phyloP scores from a whole-genome alignment of 257 asterid genomes.

The Handroanthus guayacan region DNA sequence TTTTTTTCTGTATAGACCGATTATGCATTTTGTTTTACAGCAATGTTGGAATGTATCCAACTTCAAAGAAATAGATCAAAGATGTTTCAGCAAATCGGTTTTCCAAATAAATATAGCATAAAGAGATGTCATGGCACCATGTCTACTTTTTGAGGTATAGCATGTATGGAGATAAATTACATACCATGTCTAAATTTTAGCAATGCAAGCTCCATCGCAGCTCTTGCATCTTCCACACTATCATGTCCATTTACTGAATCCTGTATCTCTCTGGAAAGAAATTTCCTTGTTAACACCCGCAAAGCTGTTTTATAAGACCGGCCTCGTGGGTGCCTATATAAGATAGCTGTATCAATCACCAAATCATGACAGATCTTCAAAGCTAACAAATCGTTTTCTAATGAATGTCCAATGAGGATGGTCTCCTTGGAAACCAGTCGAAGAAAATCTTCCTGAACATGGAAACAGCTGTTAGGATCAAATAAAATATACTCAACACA shows the following conservation, averaged over 20 bases:
- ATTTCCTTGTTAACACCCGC: slow-evolving; percentile 78
- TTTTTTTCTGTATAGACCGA: no score
- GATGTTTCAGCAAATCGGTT: slow-evolving; percentile 10
- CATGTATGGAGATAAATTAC: slow-evolving; percentile 27
- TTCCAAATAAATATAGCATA: slow-evolving; percentile 3
- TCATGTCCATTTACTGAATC: slow-evolving; percentile 93
- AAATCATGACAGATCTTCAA: slow-evolving; percentile 76
- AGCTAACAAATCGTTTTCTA: slow-evolving; percentile 92
- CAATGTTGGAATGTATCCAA: no score
- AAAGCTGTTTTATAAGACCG: slow-evolving; percentile 86
- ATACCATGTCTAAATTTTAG: slow-evolving; percentile 72
- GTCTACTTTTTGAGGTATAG: neutral
- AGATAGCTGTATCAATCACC: slow-evolving; percentile 92
- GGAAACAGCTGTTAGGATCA: slow-evolving; percentile 33
- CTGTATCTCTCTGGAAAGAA: slow-evolving; percentile 85
- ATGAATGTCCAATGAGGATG: slow-evolving; percentile 89
- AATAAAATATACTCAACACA: slow-evolving; percentile 8
- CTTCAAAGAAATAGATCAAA: neutral
- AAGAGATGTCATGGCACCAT: slow-evolving; percentile 26
- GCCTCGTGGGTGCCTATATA: slow-evolving; percentile 91
- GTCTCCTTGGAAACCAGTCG: slow-evolving; percentile 84
- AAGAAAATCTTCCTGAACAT: slow-evolving; percentile 79
- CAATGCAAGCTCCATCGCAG: slow-evolving; percentile 85
- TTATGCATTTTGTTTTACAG: no score
- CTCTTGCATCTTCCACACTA: slow-evolving; percentile 95